Evolutionary conservation across 179 eudicot species (phyloP).

Genomic region (Heliamphora pulchella): DNA sequence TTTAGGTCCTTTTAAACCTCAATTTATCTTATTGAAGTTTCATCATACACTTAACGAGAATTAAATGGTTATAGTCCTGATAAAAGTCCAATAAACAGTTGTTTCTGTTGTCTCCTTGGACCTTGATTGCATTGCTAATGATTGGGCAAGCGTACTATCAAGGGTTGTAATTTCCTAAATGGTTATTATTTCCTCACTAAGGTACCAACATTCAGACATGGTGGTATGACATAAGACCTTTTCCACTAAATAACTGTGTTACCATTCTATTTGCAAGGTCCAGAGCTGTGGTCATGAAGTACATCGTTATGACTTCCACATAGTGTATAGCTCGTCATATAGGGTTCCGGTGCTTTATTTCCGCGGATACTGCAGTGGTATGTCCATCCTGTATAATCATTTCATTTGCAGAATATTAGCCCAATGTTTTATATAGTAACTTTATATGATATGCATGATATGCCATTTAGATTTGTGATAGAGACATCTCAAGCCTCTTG

Average conservation of each 20-base stretch:
- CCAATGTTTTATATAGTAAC: background rate
- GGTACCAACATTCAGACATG: background rate
- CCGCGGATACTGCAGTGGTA: slow-evolving; percentile 67
- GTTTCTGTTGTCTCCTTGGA: background rate
- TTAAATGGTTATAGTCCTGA: background rate
- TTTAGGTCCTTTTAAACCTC: background rate
- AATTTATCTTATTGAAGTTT: background rate
- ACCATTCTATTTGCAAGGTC: slow-evolving; percentile 35
- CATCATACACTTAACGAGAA: background rate
- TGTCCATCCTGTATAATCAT: slow-evolving; percentile 15
- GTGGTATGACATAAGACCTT: background rate
- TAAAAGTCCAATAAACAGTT: background rate
- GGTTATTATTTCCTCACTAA: background rate
- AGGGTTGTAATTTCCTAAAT: background rate
- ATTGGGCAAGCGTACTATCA: background rate
- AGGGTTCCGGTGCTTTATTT: slow-evolving; percentile 83
- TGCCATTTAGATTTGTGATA: background rate
- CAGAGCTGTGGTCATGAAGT: slow-evolving; percentile 31
- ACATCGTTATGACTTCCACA: slow-evolving; percentile 76
- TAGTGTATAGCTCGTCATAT: slow-evolving; percentile 68
- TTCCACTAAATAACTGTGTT: background rate
- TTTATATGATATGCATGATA: slow-evolving; percentile 1
- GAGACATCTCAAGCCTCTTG: background rate
- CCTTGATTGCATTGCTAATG: background rate
- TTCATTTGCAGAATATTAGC: background rate